phyloP scores from a whole-genome alignment of 176 grass and related monocot species.

The Eleusine coracana region DNA sequence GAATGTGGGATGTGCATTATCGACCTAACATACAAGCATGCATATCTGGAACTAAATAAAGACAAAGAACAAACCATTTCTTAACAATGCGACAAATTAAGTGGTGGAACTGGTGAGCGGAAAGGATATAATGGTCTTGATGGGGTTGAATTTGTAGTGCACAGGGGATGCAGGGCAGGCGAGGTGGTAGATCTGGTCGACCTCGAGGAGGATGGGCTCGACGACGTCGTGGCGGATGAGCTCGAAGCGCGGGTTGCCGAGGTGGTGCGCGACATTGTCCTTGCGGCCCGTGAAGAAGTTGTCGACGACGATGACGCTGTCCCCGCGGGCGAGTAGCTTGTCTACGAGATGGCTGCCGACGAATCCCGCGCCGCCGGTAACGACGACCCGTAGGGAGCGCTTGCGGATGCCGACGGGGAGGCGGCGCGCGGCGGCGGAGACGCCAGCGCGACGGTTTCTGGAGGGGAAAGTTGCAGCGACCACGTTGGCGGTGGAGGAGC shows the following conservation, averaged over 20 bases:
- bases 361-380: slow-evolving; percentile 84
- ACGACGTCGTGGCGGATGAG: slow-evolving; percentile 94
- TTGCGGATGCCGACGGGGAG: slow-evolving; percentile 72
- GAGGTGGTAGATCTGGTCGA: slow-evolving; percentile 99
- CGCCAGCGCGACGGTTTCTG: slow-evolving; percentile 7
- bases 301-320: slow-evolving; percentile 94
- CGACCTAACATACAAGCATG: slow-evolving; percentile 2
- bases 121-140: slow-evolving; percentile 99
- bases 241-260: slow-evolving; percentile 82
- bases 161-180: slow-evolving; percentile 93
- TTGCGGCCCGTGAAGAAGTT: slow-evolving; percentile 98
- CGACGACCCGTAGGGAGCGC: slow-evolving; percentile 65
- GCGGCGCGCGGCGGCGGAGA: slow-evolving; percentile 42
- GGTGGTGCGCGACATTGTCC: slow-evolving; percentile 85
- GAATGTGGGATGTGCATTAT: not conserved
- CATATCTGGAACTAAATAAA: slow-evolving; percentile 3
- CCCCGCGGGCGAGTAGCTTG: slow-evolving; percentile 71
- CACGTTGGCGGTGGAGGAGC: not conserved
- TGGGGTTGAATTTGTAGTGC: slow-evolving; percentile 96
- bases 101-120: not conserved
- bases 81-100: not conserved
- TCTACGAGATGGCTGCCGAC: slow-evolving; percentile 94
- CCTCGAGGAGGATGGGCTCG: slow-evolving; percentile 95
- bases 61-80: not conserved
- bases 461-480: not conserved